Base-by-base conservation (phyloP, 805 yeast genomes). In the Lachancea kluyveri region DNA sequence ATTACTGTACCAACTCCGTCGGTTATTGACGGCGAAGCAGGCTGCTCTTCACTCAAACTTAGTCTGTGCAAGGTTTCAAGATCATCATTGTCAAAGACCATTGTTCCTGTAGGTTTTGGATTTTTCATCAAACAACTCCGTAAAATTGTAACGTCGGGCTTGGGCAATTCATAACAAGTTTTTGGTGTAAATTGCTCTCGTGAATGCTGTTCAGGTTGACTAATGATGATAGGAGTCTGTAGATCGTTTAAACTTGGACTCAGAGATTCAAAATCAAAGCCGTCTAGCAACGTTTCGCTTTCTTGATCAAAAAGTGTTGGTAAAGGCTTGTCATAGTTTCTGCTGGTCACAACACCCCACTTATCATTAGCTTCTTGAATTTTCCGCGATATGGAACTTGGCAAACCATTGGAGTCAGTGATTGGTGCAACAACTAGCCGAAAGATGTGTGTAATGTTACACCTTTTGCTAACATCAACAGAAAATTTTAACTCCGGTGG, bases 291-390 rank as follows among this genome's bases (percentile, higher is more conserved):
- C 8, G 33, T 34, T 17, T 33, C 29, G n/a, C 26, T 30, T 15
- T 18, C 18, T 8, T 11, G 5, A 8, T 25, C 35, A 6, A 8
- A 9, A 2, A 37, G 37, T 6, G 21, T 28, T 7, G 55, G 55
- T 4, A 50, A 29, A 6, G 52, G 51, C 25, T 50, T 50, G 11
- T 46, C 43, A 24, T 43, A 45, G n/a, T 31, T 42, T 21, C 31
- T 40, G 7, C 45, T 43, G 6, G 44, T 37, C 6, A 33, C 31
- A 11, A 48, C 40, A 4, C 50, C 50, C 55, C 55, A 50, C 16
- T 33, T 35, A 15, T 31, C 33, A 18, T 50, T 50, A 3, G 48
- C 53, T 11, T 37, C 33, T 24, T 42, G 42, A 4, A 48, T 31
- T 22, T 33, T 46, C 11, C 33, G 26, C 10, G 36, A n/a, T 9